phyloP scores from a whole-genome alignment of 129 eudicot species.

The Erigeron canadensis region DNA sequence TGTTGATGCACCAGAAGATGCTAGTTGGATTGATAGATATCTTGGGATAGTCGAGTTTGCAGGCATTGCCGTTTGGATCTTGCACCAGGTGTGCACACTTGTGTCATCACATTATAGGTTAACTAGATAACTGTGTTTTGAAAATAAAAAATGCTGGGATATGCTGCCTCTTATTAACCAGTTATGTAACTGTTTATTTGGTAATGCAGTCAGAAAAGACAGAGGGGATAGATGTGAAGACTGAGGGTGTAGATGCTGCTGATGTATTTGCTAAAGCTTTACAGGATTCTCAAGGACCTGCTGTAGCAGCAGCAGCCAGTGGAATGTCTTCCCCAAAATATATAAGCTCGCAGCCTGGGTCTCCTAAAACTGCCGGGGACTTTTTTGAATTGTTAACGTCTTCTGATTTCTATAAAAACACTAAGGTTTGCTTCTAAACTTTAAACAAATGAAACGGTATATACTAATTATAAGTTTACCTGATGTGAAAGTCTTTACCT shows the following conservation, averaged over 20 bases:
- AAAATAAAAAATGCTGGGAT: neutral
- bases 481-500: neutral
- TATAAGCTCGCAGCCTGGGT: slow-evolving; percentile 63
- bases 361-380: slow-evolving; percentile 73
- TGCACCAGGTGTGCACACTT: slow-evolving; percentile 67
- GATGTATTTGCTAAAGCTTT: slow-evolving; percentile 33
- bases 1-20: slow-evolving; percentile 76
- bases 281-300: slow-evolving; percentile 39
- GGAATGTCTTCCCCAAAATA: slow-evolving; percentile 73
- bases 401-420: slow-evolving; percentile 79
- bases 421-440: slow-evolving; percentile 45
- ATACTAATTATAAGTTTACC: neutral
- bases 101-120: neutral
- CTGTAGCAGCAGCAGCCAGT: slow-evolving; percentile 78
- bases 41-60: slow-evolving; percentile 91
- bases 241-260: slow-evolving; percentile 40
- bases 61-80: slow-evolving; percentile 91
- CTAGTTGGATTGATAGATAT: slow-evolving; percentile 93
- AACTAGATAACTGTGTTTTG: neutral
- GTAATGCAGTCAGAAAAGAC: slow-evolving; percentile 64
- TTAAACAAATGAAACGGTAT: neutral
- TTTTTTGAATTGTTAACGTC: slow-evolving; percentile 80
- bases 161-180: neutral
- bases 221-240: slow-evolving; percentile 40
- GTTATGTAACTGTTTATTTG: neutral